Base-by-base conservation (phyloP, 2,329 filamentous ascomycete genomes). In the Hypoxylon sp. region DNA sequence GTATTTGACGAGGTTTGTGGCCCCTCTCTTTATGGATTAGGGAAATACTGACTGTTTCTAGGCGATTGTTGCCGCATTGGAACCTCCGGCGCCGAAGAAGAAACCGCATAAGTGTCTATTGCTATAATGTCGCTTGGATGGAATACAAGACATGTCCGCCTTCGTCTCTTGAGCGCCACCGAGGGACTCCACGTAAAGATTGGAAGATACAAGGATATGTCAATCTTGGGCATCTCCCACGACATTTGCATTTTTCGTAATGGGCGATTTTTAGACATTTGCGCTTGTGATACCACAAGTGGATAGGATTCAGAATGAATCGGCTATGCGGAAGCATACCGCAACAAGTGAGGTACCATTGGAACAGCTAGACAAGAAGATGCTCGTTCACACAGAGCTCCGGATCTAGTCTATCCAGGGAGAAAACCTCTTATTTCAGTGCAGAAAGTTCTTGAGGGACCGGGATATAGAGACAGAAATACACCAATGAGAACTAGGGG, bases 61-160 rank as follows among this genome's bases (percentile, higher is more conserved):
- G 94, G 95, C 95, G 28, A 98, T 98, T 76, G 95, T 98, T 72
- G 95, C 95, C 70, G 95, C 95, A 45, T 86, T 98, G 71, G 95
- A 98, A 82, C 95, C 95, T 46, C 92, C 93, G 21, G 86, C 89
- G 66, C 90, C 90, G 60, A 96, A 95, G 87, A 94, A 93, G 85
- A 91, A 88, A 82, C 84, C 81, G 68, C 86, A 87, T 80, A 91
- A 87, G 80, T 94, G 92, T 81, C 83, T 89, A 72, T 81, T 94
- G 79, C 86, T 94, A 78, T 94, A 83, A 83, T 65, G 45, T 52
- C 48, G 21, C 25, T 32, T 34, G 19, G 49, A 38, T 53, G 36
- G 53, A 50, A 28, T 51, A 62, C 59, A 43, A 66, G 64, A 67
- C 67, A 69, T 60, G 10, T 62, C 51, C 61, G 38, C 60, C 68